Base-by-base conservation (phyloP, 164 flowering plant species). In the Liriodendron chinense region DNA sequence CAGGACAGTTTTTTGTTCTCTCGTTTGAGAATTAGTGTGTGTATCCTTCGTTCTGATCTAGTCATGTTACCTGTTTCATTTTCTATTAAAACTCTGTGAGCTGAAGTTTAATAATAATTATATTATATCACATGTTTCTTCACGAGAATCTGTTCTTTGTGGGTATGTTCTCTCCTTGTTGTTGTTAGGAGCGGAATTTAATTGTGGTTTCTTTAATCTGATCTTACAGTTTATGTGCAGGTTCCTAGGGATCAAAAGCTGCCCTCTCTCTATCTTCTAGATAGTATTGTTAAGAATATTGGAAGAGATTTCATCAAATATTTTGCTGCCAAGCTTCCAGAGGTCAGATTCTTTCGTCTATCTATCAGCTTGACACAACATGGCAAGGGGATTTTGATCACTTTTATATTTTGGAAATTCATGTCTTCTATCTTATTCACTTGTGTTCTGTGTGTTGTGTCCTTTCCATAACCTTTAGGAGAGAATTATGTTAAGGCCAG, bases 251-350 rank as follows among this genome's bases (percentile, higher is more conserved):
- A 96, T 34, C 98, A 90, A 72, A 96, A 96, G 89, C 82, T 96
- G 71, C 98, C 98, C 34, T 96, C 98, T 18, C 94, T 96, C 10
- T 96, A 96, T 86, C 95, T 96, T 65, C 82, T 96, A 78, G 99
- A 96, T 86, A 96, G 99, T 83, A 96, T 96, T 81, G 99, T 96
- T 65, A 96, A 96, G 87, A 96, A 96, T 82, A 91, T 94, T 77
- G 99, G 97, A 64, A 83, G 92, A 81, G 99, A 96, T 77, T 96
- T 94, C 81, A 90, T 92, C 47, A 94, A 89, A 82, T 81, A 89
- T 84, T 96, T 96, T 81, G 91, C 94, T 50, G 79, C 91, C 50
- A 91, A 82, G 72, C 82, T 96, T 43, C 98, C 96, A 50, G 99
- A 96, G 97, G 99, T 96, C 71, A 84, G 98, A 66, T 74, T 68